phyloP scores from a whole-genome alignment of 257 asterid species.

The Handroanthus guayacan region DNA sequence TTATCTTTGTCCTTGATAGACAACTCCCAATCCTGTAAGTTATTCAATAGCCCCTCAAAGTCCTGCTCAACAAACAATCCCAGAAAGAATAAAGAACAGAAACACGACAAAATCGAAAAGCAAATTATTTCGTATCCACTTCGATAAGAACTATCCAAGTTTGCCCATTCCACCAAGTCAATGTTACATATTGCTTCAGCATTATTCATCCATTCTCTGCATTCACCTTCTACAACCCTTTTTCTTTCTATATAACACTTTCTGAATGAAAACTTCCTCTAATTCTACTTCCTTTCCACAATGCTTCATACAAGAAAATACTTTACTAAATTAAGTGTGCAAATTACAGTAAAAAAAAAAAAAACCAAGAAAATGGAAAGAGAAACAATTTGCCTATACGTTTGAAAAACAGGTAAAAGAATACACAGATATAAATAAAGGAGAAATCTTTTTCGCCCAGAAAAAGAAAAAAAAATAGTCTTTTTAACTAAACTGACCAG shows the following conservation, averaged over 20 bases:
- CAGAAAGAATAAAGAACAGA: conserved; percentile 27
- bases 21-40: conserved; percentile 93
- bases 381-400: neutral
- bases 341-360: neutral
- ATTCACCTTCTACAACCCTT: conserved; percentile 3
- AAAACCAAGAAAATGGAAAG: neutral
- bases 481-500: neutral
- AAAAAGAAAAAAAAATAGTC: neutral
- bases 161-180: conserved; percentile 10
- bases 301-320: neutral
- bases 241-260: neutral
- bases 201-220: neutral
- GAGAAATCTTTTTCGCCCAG: too few species aligned
- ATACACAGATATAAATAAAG: neutral
- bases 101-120: conserved; percentile 1
- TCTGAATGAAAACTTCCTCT: neutral
- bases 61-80: conserved; percentile 57
- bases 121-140: conserved; percentile 22
- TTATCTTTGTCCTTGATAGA: conserved; percentile 77
- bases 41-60: conserved; percentile 76
- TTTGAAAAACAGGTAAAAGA: neutral
- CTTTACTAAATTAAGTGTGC: neutral
- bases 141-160: conserved; percentile 19
- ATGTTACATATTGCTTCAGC: neutral
- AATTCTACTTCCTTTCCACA: neutral